Base-by-base conservation (phyloP, 495 filamentous ascomycete genomes). In the Corynascus novoguineensis region DNA sequence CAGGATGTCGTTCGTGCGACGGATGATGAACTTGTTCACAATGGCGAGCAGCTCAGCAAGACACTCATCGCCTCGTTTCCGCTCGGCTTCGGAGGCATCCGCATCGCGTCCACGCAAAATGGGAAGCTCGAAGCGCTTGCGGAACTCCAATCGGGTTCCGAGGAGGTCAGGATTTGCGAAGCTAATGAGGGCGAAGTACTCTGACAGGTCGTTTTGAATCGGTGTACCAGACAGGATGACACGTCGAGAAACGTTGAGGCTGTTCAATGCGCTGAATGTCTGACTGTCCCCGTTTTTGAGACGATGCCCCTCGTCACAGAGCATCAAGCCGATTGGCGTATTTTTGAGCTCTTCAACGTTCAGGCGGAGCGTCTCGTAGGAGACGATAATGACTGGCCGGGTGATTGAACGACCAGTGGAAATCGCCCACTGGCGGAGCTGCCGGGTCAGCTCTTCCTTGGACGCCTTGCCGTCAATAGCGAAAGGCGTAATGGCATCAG, bases 251-350 rank as follows among this genome's bases (percentile, higher is more conserved):
- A 99, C 93, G 62, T 96, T 93, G 5, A 99, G 78, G 57, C 82
- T 85, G 68, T 93, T 95, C 37, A 99, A 73, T 7, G 93, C 91
- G 14, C 78, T 89, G 71, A 95, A 99, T 0, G 92, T 96, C 70
- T 93, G 89, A 50, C 86, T 93, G 61, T 99, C 95, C 57, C 90
- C 91, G 63, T 99, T 99, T 69, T 99, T 99, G 38, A 99, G 73
- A n/a, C 93, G 86, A 78, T 99, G 93, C 1, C 93, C 93, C 73
- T 99, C 93, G 61, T 99, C 93, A 67, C 93, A 97, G n/a, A 99
- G 81, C 67, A 99, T 85, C 10, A 99, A 75, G 6, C 93, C 93
- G 61, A 99, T 97, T 2, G 85, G 86, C 2, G 87, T 88, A 54
- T 90, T 83, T 50, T 84, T 88, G 40, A 99, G 80, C 60, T 92